Conservation (phyloP, 148 eudicot genomes). For the Agrostemma githago region DNA sequence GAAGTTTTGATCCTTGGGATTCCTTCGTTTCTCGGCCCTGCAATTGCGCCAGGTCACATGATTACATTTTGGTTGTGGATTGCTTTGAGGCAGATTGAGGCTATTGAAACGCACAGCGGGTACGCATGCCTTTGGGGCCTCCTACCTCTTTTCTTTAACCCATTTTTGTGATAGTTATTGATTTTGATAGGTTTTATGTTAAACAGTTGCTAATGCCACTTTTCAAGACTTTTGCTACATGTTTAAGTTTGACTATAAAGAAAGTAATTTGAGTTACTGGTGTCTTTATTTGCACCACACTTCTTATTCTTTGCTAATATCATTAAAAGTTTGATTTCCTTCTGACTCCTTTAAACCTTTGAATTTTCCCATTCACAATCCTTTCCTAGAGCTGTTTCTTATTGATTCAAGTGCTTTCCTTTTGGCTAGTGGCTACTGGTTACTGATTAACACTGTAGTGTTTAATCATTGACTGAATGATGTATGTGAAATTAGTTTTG, state of each 20-base stretch:
- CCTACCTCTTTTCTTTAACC: constrained; percentile 4
- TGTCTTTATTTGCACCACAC: constrained; percentile 21
- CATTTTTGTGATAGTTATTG: constrained; percentile 19
- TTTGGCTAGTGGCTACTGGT: neutral
- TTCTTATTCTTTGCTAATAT: constrained; percentile 18
- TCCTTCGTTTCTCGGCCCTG: constrained; percentile 87
- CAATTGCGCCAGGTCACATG: constrained; percentile 84
- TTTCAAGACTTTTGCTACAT: constrained; percentile 8
- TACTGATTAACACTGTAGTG: neutral
- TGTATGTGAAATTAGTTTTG: constrained; percentile 15
- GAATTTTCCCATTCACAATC: constrained; percentile 14
- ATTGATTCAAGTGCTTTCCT: constrained; percentile 11
- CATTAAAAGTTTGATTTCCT: constrained; percentile 28
- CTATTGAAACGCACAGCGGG: constrained; percentile 98
- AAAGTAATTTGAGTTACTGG: constrained; percentile 23
- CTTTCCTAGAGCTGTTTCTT: constrained; percentile 12
- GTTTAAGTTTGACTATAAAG: constrained; percentile 21
- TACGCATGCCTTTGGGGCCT: constrained; percentile 46
- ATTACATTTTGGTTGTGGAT: constrained; percentile 94
- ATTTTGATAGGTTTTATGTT: constrained; percentile 26
- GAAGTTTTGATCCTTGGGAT: constrained; percentile 90
- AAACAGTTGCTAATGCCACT: constrained; percentile 18
- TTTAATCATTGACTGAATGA: constrained; percentile 20
- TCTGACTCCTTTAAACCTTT: constrained; percentile 25
- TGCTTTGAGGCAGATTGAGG: constrained; percentile 90